Conservation (phyloP, 1,139 yeast genomes). For the Zygosaccharomyces sapae region DNA sequence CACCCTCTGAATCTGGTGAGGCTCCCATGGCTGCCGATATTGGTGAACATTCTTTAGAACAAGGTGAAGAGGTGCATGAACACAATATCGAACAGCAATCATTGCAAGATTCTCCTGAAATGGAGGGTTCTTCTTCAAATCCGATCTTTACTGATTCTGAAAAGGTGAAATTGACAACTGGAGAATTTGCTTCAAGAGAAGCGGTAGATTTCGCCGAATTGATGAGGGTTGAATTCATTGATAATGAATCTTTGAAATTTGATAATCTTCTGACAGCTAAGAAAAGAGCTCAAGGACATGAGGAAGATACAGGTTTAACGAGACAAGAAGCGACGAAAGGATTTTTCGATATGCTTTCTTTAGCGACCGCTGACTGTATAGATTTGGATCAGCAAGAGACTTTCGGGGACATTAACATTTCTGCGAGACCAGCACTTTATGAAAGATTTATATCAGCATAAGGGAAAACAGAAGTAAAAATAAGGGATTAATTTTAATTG, state of each 20-base stretch:
- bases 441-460: slow-evolving; percentile 38
- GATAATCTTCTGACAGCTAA: slow-evolving; percentile 39
- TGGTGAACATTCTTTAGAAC: slow-evolving; percentile 8
- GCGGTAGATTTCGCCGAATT: slow-evolving; percentile 56
- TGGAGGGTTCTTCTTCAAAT: not conserved
- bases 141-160: slow-evolving; percentile 10
- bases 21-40: slow-evolving; percentile 19
- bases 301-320: slow-evolving; percentile 36
- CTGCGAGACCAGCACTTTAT: slow-evolving; percentile 49
- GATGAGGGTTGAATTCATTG: slow-evolving; percentile 41
- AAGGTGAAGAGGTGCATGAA: slow-evolving; percentile 3
- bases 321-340: slow-evolving; percentile 65
- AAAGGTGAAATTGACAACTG: slow-evolving; percentile 24
- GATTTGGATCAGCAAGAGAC: slow-evolving; percentile 56
- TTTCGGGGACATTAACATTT: slow-evolving; percentile 57
- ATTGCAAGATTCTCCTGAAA: slow-evolving; percentile 2
- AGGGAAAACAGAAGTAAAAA: not conserved
- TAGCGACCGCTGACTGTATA: slow-evolving; percentile 76
- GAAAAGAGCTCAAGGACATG: slow-evolving; percentile 34
- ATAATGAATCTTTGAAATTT: slow-evolving; percentile 36
- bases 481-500: not conserved
- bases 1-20: slow-evolving; percentile 11
- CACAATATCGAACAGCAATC: slow-evolving; percentile 1
- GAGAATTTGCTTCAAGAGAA: slow-evolving; percentile 40
- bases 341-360: slow-evolving; percentile 77